Evolutionary conservation across 2,329 filamentous ascomycete species (phyloP).

Genomic region (Fusarium staphyleae): DNA sequence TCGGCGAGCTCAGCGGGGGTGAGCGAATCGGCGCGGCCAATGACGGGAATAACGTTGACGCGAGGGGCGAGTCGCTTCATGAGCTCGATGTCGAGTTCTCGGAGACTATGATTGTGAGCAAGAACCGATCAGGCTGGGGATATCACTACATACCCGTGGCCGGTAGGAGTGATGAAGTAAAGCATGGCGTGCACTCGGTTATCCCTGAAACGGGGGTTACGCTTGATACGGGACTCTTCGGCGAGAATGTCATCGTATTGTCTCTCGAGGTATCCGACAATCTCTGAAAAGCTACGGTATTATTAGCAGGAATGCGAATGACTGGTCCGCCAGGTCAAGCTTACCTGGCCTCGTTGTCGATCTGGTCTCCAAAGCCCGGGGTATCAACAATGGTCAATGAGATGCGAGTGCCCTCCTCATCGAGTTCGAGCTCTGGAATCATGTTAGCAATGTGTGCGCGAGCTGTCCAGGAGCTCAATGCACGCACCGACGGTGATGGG

Average conservation of each 20-base stretch:
- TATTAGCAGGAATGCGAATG: constrained; percentile 16
- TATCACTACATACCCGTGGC: constrained; percentile 74
- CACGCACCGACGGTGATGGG: constrained; percentile 89
- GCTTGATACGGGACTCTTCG: constrained; percentile 99
- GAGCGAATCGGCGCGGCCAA: constrained; percentile 96
- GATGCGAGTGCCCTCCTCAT: constrained; percentile 98
- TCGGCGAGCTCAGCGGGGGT: constrained; percentile 96
- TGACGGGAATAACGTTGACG: constrained; percentile 98
- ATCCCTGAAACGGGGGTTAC: constrained; percentile 99
- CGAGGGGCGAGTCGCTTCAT: constrained; percentile 99
- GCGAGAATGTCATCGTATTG: constrained; percentile 99
- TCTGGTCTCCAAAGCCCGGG: constrained; percentile 97
- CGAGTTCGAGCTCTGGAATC: constrained; percentile 81
- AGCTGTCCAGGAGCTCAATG: not conserved
- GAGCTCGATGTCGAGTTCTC: constrained; percentile 98
- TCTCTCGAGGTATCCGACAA: constrained; percentile 96
- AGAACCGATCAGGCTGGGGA: not conserved
- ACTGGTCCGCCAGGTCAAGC: constrained; percentile 26
- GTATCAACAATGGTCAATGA: constrained; percentile 98
- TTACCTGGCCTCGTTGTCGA: constrained; percentile 98
- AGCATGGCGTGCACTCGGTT: constrained; percentile 98
- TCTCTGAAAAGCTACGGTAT: constrained; percentile 82
- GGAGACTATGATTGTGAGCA: constrained; percentile 68
- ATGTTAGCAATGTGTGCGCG: constrained; percentile 40
- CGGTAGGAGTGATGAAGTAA: constrained; percentile 99